Evolutionary conservation across 768 basidiomycete species (phyloP), one percentile per base, ranked within the genome.

Genomic region (Boletales sp.): DNA sequence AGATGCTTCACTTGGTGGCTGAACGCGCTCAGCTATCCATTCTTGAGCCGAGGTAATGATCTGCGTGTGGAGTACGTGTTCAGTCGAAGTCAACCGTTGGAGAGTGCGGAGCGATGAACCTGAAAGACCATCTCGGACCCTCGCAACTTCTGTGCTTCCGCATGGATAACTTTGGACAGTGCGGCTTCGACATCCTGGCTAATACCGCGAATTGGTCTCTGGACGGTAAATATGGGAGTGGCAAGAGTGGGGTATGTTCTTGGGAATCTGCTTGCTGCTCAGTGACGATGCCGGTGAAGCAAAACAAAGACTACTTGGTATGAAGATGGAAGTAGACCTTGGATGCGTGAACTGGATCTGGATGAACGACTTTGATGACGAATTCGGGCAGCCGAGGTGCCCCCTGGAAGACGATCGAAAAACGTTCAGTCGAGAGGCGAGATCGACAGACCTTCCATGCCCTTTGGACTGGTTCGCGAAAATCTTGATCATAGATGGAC

Each of bases 51-150:
- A 78, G 7, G 74, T 82, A 41, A 83, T 77, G 55, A 90, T 82
- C 83, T 90, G 53, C 2, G 44, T 28, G n/a, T n/a, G 38, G 19
- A 4, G 13, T 12, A 12, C 11, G 11, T 5, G 21, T 58, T 45
- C 17, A 31, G 39, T 40, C 53, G 19, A 47, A 46, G 40, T 41
- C 38, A 35, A n/a, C 38, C 19, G 6, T 14, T 13, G 17, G 28
- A 42, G 21, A 14, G 9, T 25, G 21, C 21, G 5, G 21, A 25
- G 21, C 5, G 21, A 65, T 77, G 18, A 30, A 87, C 87, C 72
- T 87, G 79, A 64, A 90, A 88, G 32, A 90, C 85, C 80, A 88
- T 85, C 65, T 88, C 87, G 18, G 78, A 76, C 5, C 89, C 89
- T 46, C 78, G 73, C 54, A 75, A 65, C 56, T 74, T 79, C 68